phyloP scores from a whole-genome alignment of 192 early-diverging fungal species.

The Spinellus fusiger region DNA sequence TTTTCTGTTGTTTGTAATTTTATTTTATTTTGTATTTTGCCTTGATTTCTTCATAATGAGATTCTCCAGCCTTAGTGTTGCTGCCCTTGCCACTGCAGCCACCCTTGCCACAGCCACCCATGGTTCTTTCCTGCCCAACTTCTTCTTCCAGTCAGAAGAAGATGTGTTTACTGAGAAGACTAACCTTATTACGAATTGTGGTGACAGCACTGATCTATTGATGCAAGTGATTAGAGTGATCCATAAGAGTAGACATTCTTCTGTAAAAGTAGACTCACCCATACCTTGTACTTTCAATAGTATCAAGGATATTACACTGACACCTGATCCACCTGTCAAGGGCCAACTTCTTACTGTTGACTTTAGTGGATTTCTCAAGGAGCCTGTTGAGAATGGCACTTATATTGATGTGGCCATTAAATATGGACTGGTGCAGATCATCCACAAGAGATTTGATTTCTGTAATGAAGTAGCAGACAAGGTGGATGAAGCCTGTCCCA shows the following conservation, averaged over 20 bases:
- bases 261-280: neutral
- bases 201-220: constrained; percentile 20
- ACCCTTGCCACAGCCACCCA: neutral
- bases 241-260: neutral
- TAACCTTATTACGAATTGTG: constrained; percentile 26
- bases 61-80: neutral
- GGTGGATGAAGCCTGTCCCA: constrained; percentile 46
- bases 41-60: neutral
- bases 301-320: constrained; percentile 37
- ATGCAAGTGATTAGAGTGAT: constrained; percentile 8
- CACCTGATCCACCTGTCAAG: constrained; percentile 45
- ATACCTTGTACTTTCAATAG: neutral
- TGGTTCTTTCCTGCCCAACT: constrained; percentile 4
- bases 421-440: constrained; percentile 37
- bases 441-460: constrained; percentile 43
- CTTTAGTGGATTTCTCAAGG: constrained; percentile 34
- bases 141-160: constrained; percentile 3
- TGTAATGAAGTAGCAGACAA: constrained; percentile 39
- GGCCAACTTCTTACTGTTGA: constrained; percentile 40
- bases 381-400: constrained; percentile 38
- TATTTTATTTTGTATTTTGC: constrained; percentile 1
- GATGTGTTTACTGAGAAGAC: constrained; percentile 3
- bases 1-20: constrained; percentile 4
- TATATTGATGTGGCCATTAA: constrained; percentile 42
- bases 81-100: too few relatives aligned